Conservation (phyloP, 2,329 filamentous ascomycete species). For the Diaporthe capsici region DNA sequence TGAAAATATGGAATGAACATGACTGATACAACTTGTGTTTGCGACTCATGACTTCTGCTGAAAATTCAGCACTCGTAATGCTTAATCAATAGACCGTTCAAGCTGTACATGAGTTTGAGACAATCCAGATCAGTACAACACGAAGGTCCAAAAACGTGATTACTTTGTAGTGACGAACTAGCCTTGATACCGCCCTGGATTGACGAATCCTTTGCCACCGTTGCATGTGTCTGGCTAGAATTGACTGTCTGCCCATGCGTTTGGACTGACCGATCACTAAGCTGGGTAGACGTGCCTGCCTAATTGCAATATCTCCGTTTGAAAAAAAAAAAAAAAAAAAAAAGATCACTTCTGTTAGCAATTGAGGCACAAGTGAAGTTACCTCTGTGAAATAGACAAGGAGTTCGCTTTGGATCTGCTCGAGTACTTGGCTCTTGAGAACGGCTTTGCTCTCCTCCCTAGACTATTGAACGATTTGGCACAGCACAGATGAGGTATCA, state of each 20-base stretch:
- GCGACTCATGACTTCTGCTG: neutral
- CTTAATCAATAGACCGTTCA: neutral
- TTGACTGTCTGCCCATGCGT: neutral
- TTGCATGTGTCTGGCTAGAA: neutral
- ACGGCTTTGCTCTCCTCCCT: neutral
- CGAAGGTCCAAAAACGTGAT: neutral
- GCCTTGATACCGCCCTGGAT: neutral
- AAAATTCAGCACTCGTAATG: neutral
- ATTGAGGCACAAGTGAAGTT: neutral
- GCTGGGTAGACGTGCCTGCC: neutral
- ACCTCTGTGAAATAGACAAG: neutral
- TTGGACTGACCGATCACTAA: neutral
- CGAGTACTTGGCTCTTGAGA: too few species aligned
- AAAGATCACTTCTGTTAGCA: too few species aligned
- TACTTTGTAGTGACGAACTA: neutral
- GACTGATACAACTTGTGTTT: neutral
- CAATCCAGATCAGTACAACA: neutral
- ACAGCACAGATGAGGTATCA: neutral
- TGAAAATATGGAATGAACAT: neutral
- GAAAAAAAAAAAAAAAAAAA: too few species aligned
- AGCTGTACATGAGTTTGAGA: neutral
- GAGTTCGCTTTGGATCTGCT: neutral
- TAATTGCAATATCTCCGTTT: neutral
- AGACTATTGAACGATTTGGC: too few species aligned
- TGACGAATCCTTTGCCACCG: too few species aligned